Base-by-base conservation (phyloP, 2,329 filamentous ascomycete species). In the Purpureocillium takamizusanense region DNA sequence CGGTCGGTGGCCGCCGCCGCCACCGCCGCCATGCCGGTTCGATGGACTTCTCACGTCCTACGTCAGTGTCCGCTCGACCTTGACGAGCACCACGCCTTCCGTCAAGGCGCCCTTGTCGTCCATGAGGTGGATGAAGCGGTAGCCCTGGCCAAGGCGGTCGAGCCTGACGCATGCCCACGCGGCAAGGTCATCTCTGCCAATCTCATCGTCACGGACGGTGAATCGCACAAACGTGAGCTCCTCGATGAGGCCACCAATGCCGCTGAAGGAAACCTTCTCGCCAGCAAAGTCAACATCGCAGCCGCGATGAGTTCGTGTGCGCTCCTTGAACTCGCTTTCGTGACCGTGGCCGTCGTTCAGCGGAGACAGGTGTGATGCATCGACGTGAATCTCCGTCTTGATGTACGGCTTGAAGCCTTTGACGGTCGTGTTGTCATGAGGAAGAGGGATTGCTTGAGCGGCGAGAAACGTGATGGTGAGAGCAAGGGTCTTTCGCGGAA, bases 81-180 rank as follows among this genome's bases (percentile, higher is more conserved):
- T 80, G 23, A 95, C 76, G 42, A 97, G 61, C 36, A 97, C 53
- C 12, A 79, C 70, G 0, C 86, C 87, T 16, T 76, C 72, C 3
- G 76, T 83, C 40, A 76, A 60, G 23, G 69, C 65, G 1, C 86
- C 86, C 44, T 79, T 72, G 18, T 70, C 66, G 54, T 94, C 81
- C 45, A 84, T 69, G 41, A 97, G 63, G 50, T 81, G 83, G 40
- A 97, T 68, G 47, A 95, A 78, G 10, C 88, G 72, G 49, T 85
- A 84, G 1, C 92, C 90, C 27, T 74, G 65, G 43, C 78, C 77
- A 42, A 95, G 60, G 7, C 88, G 74, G 61, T 95, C 88, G 16
- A 97, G 74, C 30, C 88, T 74, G 49, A 94, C 81, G 53, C 88
- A 95, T 2, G 85, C 80, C 92, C 92, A 97, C 3, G 83, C 87